Evolutionary conservation across 345 rosid species (phyloP).

Genomic region (Schrenkiella parvula): DNA sequence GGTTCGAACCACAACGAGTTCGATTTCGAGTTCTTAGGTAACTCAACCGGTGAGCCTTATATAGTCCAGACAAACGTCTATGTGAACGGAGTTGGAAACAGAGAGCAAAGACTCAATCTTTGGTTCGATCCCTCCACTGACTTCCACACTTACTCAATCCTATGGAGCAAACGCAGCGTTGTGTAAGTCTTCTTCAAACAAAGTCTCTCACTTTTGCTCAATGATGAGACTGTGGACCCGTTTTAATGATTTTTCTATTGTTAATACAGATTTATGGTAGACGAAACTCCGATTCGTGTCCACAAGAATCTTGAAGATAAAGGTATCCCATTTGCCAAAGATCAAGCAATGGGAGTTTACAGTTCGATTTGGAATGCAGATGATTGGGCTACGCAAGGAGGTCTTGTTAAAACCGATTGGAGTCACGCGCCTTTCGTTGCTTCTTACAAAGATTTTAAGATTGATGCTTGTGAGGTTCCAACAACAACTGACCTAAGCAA

Average conservation of each 20-base stretch:
- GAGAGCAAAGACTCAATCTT: conserved; percentile 84
- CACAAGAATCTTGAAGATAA: conserved; percentile 83
- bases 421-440: conserved; percentile 89
- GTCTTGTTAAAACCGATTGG: conserved; percentile 94
- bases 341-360: conserved; percentile 94
- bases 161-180: conserved; percentile 84
- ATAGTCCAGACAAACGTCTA: conserved; percentile 81
- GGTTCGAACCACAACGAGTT: conserved; percentile 92
- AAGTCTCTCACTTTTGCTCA: not conserved
- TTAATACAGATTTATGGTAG: conserved; percentile 67
- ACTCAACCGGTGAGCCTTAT: conserved; percentile 91
- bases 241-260: not conserved
- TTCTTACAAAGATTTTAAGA: conserved; percentile 72
- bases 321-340: conserved; percentile 88
- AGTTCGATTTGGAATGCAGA: conserved; percentile 99
- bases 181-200: conserved; percentile 48
- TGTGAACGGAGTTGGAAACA: conserved; percentile 91
- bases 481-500: conserved; percentile 45
- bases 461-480: conserved; percentile 76
- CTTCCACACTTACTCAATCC: conserved; percentile 77
- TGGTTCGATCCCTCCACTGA: conserved; percentile 98
- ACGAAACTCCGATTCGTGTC: conserved; percentile 74
- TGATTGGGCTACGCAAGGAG: conserved; percentile 99
- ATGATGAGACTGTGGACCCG: not conserved
- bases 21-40: conserved; percentile 94